A percentile compares a stretch with the other conserved stretches of the same genome.
Evolutionary conservation across 2,329 filamentous ascomycete species (phyloP).

Genomic region (Ceratocystis colombiana): DNA sequence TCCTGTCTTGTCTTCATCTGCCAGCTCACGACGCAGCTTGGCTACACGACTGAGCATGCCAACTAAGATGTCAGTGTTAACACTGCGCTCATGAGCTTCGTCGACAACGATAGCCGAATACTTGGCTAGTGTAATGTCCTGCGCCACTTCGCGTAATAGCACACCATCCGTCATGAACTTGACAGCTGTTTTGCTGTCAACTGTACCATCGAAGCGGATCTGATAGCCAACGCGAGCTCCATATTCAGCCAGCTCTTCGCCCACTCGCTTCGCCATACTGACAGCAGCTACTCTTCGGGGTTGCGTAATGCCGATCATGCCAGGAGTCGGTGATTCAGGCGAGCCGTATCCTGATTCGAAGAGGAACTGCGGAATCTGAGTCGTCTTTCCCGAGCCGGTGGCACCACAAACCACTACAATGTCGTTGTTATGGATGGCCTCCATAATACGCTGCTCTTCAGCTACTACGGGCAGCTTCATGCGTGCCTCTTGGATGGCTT

Average conservation of each 20-base stretch:
- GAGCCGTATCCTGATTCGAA: conserved; percentile 89
- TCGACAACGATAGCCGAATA: conserved; percentile 94
- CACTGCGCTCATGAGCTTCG: conserved; percentile 91
- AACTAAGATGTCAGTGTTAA: conserved; percentile 97
- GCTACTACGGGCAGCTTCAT: conserved; percentile 79
- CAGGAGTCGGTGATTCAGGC: conserved; percentile 65
- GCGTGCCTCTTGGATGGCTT: conserved; percentile 67
- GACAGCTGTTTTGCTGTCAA: conserved; percentile 69
- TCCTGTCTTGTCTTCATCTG: conserved; percentile 50
- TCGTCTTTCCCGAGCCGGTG: conserved; percentile 95
- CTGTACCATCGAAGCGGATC: conserved; percentile 86
- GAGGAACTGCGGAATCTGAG: conserved; percentile 90
- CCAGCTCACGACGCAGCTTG: conserved; percentile 66
- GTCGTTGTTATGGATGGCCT: conserved; percentile 85
- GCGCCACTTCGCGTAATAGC: conserved; percentile 76
- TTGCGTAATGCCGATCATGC: conserved; percentile 91
- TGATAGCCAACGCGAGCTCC: conserved; percentile 78
- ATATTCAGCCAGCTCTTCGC: conserved; percentile 69
- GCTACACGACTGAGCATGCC: conserved; percentile 93
- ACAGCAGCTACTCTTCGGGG: conserved; percentile 89
- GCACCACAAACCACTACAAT: conserved; percentile 87
- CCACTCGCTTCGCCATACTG: conserved; percentile 90
- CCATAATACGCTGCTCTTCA: conserved; percentile 96
- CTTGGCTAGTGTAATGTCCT: conserved; percentile 77
- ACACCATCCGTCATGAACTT: conserved; percentile 99